Percentiles rank a stretch among this genome's conserved stretches.
Conservation (phyloP, 768 basidiomycete genomes). For the Daedaleopsis nitida region DNA sequence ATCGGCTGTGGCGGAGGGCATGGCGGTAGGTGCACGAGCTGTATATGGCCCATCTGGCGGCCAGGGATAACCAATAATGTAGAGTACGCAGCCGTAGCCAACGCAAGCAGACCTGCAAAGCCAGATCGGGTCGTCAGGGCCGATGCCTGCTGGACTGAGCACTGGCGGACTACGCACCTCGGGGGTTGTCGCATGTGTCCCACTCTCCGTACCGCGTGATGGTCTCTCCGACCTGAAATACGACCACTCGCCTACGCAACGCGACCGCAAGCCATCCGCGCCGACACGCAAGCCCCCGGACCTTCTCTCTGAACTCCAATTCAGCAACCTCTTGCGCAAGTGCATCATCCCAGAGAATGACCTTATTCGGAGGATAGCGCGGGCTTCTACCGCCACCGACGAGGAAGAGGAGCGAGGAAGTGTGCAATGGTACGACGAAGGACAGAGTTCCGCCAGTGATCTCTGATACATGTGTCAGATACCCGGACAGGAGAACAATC, state of each 20-base stretch:
- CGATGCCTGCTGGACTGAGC: neutral
- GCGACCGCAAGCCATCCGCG: constrained; percentile 86
- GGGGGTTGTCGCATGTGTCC: constrained; percentile 86
- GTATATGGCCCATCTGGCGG: constrained; percentile 85
- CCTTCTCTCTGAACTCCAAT: constrained; percentile 85
- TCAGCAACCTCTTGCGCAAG: constrained; percentile 79
- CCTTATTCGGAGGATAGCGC: constrained; percentile 89
- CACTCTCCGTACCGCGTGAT: constrained; percentile 72
- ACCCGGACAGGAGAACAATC: neutral
- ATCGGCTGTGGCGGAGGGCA: constrained; percentile 62
- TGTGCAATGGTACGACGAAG: constrained; percentile 76
- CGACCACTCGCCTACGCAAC: constrained; percentile 74
- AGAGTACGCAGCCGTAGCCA: constrained; percentile 76
- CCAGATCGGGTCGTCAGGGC: neutral
- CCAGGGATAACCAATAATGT: constrained; percentile 88
- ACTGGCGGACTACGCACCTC: constrained; percentile 51
- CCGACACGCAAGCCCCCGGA: constrained; percentile 77
- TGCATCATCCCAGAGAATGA: constrained; percentile 86
- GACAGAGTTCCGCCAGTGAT: constrained; percentile 77
- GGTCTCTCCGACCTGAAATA: constrained; percentile 68
- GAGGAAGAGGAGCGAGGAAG: constrained; percentile 82
- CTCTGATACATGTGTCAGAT: constrained; percentile 47
- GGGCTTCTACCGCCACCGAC: constrained; percentile 88
- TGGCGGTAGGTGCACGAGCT: constrained; percentile 81
- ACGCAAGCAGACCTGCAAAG: constrained; percentile 74